Conservation (phyloP, 164 flowering plant genomes). For the Warburgia ugandensis region DNA sequence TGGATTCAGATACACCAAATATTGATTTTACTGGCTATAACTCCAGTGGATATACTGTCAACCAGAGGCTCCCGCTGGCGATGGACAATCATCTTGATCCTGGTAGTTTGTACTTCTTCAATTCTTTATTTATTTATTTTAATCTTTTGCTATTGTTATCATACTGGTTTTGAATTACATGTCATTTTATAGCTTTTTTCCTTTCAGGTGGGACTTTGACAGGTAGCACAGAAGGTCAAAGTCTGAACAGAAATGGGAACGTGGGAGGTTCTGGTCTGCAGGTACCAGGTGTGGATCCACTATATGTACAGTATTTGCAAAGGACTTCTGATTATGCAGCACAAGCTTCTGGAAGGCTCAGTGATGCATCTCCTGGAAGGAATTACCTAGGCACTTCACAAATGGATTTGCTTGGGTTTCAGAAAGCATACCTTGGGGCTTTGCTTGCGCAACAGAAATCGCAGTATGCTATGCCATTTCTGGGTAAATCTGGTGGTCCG, state of each 20-base stretch:
- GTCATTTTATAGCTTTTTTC: neutral
- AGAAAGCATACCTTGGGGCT: constrained; percentile 51
- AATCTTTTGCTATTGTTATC: no score
- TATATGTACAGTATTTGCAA: constrained; percentile 31
- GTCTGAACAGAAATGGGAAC: constrained; percentile 22
- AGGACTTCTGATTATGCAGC: constrained; percentile 31
- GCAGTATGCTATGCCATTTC: constrained; percentile 34
- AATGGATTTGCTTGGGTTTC: constrained; percentile 39
- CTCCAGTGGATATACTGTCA: constrained; percentile 22
- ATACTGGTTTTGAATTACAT: no score
- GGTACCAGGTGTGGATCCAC: constrained; percentile 33
- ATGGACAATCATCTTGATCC: constrained; percentile 27
- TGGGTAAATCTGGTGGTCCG: constrained; percentile 33
- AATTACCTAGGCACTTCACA: constrained; percentile 27
- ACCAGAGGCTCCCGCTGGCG: constrained; percentile 25
- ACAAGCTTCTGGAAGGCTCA: constrained; percentile 17
- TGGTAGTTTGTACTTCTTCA: constrained; percentile 43
- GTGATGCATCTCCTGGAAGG: constrained; percentile 27
- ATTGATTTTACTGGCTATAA: constrained; percentile 19
- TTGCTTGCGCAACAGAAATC: constrained; percentile 59
- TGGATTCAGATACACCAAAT: constrained; percentile 18
- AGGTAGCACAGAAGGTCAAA: constrained; percentile 21
- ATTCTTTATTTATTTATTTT: no score
- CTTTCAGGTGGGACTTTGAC: constrained; percentile 19
- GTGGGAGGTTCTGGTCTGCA: constrained; percentile 25